Conservation (phyloP, 2,329 filamentous ascomycete genomes). For the Teratosphaeria destructans region DNA sequence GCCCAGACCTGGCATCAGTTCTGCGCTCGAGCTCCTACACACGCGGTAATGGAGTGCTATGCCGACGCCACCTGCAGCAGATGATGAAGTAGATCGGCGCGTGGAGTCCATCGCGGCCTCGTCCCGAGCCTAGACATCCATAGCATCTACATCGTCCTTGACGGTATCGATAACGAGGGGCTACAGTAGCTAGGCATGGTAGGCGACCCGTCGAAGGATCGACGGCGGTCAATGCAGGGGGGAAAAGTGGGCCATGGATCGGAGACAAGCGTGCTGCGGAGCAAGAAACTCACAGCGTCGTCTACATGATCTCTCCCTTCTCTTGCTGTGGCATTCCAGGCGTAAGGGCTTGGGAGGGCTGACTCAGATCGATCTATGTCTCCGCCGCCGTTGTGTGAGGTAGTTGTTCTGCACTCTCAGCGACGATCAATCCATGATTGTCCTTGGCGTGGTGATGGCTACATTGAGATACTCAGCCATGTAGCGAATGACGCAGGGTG, state of each 20-base stretch:
- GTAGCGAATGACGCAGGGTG: too few species aligned
- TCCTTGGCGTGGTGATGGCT: not conserved
- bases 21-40: not conserved
- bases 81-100: too few species aligned
- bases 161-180: too few species aligned
- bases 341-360: not conserved
- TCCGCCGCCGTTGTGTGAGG: not conserved
- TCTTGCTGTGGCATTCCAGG: not conserved
- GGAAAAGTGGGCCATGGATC: not conserved
- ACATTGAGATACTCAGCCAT: too few species aligned
- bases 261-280: not conserved
- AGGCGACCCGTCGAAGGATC: too few species aligned
- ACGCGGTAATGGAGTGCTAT: not conserved
- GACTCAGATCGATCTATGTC: not conserved
- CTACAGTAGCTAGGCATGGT: too few species aligned
- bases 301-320: not conserved
- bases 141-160: too few species aligned
- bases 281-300: not conserved
- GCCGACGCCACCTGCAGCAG: too few species aligned
- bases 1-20: not conserved
- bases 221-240: too few species aligned
- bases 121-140: too few species aligned
- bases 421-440: not conserved
- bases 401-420: not conserved
- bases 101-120: too few species aligned